Percentiles rank a stretch among this genome's conserved stretches.
Conservation (phyloP, 805 yeast genomes). For the Kockiozyma suomiensis region DNA sequence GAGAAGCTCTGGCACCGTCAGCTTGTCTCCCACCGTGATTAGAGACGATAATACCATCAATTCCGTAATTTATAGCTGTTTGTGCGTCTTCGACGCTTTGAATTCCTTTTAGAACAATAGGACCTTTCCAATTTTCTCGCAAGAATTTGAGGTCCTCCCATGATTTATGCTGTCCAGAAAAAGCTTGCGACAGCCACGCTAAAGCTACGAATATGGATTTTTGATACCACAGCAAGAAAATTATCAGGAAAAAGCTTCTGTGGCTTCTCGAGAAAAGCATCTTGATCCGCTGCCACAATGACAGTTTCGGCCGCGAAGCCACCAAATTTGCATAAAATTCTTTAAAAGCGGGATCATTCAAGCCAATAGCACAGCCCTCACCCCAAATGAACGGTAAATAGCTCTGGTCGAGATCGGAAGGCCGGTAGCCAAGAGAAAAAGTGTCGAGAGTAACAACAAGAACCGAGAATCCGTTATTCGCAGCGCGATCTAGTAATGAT, state of each 20-base stretch:
- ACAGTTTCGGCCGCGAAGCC: constrained; percentile 1
- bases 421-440: constrained; percentile 37
- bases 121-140: constrained; percentile 33
- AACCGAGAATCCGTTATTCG: constrained; percentile 25
- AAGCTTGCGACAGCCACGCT: constrained; percentile 28
- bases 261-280: constrained; percentile 12
- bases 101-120: constrained; percentile 63
- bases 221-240: constrained; percentile 12
- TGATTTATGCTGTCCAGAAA: constrained; percentile 22
- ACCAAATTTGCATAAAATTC: constrained; percentile 26
- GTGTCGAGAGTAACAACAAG: constrained; percentile 36
- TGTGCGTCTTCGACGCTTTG: constrained; percentile 70
- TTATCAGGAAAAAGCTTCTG: constrained; percentile 3
- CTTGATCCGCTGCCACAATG: neutral
- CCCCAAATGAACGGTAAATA: constrained; percentile 38
- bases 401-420: constrained; percentile 37
- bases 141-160: constrained; percentile 33
- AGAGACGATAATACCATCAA: constrained; percentile 69
- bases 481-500: constrained; percentile 30
- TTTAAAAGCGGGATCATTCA: constrained; percentile 38
- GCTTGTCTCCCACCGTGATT: constrained; percentile 76
- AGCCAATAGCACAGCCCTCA: constrained; percentile 38
- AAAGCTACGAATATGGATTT: constrained; percentile 12
- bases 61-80: constrained; percentile 63
- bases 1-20: constrained; percentile 60